A percentile compares a stretch with the other conserved stretches of the same genome.
Evolutionary conservation across 441 rosid genomes (phyloP).

Genomic region (Populus hybrid): DNA sequence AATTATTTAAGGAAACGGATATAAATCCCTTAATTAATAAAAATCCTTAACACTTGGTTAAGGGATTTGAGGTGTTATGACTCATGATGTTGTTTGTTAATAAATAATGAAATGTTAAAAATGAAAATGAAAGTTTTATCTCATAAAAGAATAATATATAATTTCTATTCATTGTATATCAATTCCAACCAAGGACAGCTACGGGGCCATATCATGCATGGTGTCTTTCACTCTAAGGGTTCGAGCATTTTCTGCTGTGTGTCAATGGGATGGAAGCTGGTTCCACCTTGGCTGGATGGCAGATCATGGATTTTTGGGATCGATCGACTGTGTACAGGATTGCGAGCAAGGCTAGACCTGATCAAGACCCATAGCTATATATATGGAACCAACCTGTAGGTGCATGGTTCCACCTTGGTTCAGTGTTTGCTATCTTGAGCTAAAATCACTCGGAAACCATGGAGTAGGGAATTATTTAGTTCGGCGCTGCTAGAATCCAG

Average conservation of each 20-base stretch:
- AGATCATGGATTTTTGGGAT: constrained; percentile 85
- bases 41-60: too few relatives aligned
- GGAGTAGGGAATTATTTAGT: constrained; percentile 77
- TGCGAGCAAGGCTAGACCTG: constrained; percentile 90
- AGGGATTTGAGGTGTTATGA: too few relatives aligned
- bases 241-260: constrained; percentile 68
- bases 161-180: not conserved
- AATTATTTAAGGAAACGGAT: too few relatives aligned
- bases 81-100: too few relatives aligned
- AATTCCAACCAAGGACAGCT: constrained; percentile 30
- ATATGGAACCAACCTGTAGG: too few relatives aligned
- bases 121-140: too few relatives aligned
- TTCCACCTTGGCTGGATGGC: constrained; percentile 62
- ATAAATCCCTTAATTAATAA: too few relatives aligned
- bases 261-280: constrained; percentile 64
- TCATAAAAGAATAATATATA: too few relatives aligned
- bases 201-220: constrained; percentile 67
- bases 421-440: too few relatives aligned
- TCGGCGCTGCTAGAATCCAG: constrained; percentile 81
- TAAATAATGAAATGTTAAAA: too few relatives aligned
- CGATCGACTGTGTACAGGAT: constrained; percentile 68
- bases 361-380: too few relatives aligned
- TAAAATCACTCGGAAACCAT: constrained; percentile 84
- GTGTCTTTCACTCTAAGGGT: constrained; percentile 86
- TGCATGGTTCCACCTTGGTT: too few relatives aligned